Percentiles rank a stretch among this genome's conserved stretches.
Conservation (phyloP, 108 stramenopile species). For the Nitzschia sp. region DNA sequence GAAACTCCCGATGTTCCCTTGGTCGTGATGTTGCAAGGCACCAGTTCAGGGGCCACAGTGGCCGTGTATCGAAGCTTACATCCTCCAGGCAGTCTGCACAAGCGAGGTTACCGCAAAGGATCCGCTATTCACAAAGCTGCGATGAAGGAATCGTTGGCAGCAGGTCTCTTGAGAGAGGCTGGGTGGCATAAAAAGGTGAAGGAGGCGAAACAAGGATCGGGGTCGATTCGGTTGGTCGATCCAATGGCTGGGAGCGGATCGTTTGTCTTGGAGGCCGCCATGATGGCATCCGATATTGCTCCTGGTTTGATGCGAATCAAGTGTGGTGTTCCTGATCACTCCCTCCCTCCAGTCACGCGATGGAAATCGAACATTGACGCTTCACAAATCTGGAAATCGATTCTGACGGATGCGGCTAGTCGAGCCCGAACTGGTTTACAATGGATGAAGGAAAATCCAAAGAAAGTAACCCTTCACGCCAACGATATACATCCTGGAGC, state of each 20-base stretch:
- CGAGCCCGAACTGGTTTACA: slow-evolving; percentile 58
- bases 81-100: slow-evolving; percentile 68
- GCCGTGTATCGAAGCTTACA: slow-evolving; percentile 73
- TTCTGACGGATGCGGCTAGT: slow-evolving; percentile 64
- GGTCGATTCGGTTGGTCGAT: slow-evolving; percentile 50
- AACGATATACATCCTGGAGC: slow-evolving; percentile 60
- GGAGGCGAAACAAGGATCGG: slow-evolving; percentile 20
- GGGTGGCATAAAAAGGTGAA: slow-evolving; percentile 60
- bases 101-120: slow-evolving; percentile 60
- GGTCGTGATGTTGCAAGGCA: slow-evolving; percentile 50
- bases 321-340: slow-evolving; percentile 50
- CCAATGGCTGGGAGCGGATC: slow-evolving; percentile 87
- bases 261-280: slow-evolving; percentile 67
- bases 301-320: slow-evolving; percentile 73
- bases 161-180: slow-evolving; percentile 69
- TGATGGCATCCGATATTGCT: slow-evolving; percentile 81
- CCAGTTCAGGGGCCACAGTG: slow-evolving; percentile 45
- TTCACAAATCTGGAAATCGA: slow-evolving; percentile 52
- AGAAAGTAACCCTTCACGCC: slow-evolving; percentile 10
- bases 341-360: slow-evolving; percentile 61
- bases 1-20: slow-evolving; percentile 80
- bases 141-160: slow-evolving; percentile 85
- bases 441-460: slow-evolving; percentile 35
- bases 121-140: slow-evolving; percentile 71
- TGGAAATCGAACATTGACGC: slow-evolving; percentile 59